A percentile compares a stretch with the other conserved stretches of the same genome.
phyloP scores from a whole-genome alignment of 805 yeast genomes.

The Ogataea nakhonphanomensis region DNA sequence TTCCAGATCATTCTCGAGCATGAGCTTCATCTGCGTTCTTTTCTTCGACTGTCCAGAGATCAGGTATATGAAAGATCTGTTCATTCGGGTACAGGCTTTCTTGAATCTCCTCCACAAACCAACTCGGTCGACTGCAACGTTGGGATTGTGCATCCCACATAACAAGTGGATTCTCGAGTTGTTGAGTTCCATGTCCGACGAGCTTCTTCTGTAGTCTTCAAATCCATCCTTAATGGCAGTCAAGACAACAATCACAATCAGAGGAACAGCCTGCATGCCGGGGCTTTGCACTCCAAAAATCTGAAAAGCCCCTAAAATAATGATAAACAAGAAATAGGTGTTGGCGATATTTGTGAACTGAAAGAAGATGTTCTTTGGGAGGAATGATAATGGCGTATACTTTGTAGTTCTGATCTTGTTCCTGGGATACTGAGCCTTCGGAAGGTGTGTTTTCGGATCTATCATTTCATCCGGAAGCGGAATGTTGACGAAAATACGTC shows the following conservation, averaged over 20 bases:
- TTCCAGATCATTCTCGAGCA: constrained; percentile 8
- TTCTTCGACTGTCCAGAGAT: constrained; percentile 14
- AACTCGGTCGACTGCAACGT: constrained; percentile 52
- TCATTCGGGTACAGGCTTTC: constrained; percentile 43
- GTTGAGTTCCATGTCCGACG: constrained; percentile 65
- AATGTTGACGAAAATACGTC: constrained; percentile 56
- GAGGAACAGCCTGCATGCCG: constrained; percentile 74
- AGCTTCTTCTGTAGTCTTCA: constrained; percentile 68
- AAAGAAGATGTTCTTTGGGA: constrained; percentile 51
- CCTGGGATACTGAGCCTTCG: constrained; percentile 40
- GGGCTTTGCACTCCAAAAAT: constrained; percentile 74
- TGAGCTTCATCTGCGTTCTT: constrained; percentile 1
- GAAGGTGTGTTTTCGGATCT: constrained; percentile 52
- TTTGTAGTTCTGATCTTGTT: constrained; percentile 62
- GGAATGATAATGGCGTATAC: constrained; percentile 54
- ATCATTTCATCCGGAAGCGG: constrained; percentile 57
- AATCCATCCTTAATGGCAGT: constrained; percentile 77
- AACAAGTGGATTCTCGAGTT: constrained; percentile 60
- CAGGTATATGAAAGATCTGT: constrained; percentile 8
- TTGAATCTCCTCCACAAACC: constrained; percentile 68
- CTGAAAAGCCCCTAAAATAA: constrained; percentile 57
- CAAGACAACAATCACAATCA: constrained; percentile 70
- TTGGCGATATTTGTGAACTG: constrained; percentile 62
- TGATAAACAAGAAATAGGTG: constrained; percentile 51
- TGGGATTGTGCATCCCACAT: constrained; percentile 51